Base-by-base conservation (phyloP, 331 rosid genomes). In the Phaseolus coccineus region DNA sequence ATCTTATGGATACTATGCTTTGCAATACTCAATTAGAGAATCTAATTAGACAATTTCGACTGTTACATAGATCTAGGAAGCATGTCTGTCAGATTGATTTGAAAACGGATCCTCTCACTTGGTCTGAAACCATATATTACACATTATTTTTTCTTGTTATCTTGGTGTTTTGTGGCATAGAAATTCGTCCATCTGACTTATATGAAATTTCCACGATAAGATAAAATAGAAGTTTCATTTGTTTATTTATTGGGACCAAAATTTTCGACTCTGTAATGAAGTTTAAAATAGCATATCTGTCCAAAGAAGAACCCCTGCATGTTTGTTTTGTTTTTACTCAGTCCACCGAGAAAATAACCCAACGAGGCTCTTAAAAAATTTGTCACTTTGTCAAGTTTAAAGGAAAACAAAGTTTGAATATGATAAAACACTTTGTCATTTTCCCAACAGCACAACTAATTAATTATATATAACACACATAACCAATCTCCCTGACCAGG, bases 171-270 rank as follows among this genome's bases (percentile, higher is more conserved):
- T 81, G 14, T 81, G 87, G 76, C 87, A 51, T 80, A 72, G 85
- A 82, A 88, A 80, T 71, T 57, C 33, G 74, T 22, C 79, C 80
- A 71, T 64, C 76, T 78, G 87, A 74, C 73, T 76, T 11, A 80
- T 68, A 66, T 81, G 77, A 79, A 79, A 53, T 39, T 80, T 84
- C 37, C 70, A 83, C n/a, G 73, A 84, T 88, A 88, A 83, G 92
- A 90, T 90, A 85, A 90, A 86, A 78, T 75, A 84, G 92, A 90
- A 92, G 95, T 87, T 92, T 92, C 89, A 87, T 77, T 89, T 89
- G 87, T 84, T 85, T 87, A 88, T 85, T 75, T 81, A 52, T 77
- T 73, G 87, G 82, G 84, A 82, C 81, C 46, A 66, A 75, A 80
- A 71, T 69, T 81, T 85, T 77, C 58, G 28, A 80, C 74, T 71